Percentiles rank a stretch among this genome's conserved stretches.
These are phyloP conservation scores for Jasminum sambac DNA, from an alignment of 257 asterid species.

Conservation along the genomic window DNA sequence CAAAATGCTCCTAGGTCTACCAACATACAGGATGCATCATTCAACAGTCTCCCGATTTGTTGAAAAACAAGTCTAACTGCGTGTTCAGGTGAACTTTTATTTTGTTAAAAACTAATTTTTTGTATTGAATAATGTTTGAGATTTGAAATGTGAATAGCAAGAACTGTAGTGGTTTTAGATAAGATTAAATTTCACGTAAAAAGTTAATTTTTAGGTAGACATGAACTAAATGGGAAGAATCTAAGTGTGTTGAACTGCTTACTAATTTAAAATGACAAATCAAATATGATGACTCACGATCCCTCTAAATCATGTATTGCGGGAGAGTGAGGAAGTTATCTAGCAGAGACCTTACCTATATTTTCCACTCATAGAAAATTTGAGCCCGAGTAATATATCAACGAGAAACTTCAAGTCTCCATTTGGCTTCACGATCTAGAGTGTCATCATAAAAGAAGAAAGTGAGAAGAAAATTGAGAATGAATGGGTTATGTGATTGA, in stretches of 20 bases:
- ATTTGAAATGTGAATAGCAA: no score
- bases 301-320: neutral
- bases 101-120: no score
- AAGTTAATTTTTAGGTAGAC: no score
- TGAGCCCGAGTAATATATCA: slow-evolving; percentile 62
- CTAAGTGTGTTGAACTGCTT: neutral
- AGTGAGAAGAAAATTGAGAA: neutral
- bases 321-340: neutral
- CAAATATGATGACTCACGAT: neutral
- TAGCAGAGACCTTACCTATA: slow-evolving; percentile 54
- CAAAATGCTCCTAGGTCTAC: neutral
- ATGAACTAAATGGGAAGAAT: neutral
- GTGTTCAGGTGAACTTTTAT: no score
- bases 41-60: neutral
- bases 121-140: no score
- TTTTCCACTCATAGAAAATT: slow-evolving; percentile 85
- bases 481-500: neutral
- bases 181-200: no score
- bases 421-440: slow-evolving; percentile 63
- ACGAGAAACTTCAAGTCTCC: slow-evolving; percentile 76
- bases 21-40: neutral
- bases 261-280: neutral
- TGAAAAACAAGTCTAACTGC: neutral
- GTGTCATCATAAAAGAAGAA: slow-evolving; percentile 6
- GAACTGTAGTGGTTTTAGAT: no score